These are phyloP conservation scores for Microascus cirrosus DNA, from an alignment of 2,329 filamentous ascomycete genomes.

Conservation along the genomic window DNA sequence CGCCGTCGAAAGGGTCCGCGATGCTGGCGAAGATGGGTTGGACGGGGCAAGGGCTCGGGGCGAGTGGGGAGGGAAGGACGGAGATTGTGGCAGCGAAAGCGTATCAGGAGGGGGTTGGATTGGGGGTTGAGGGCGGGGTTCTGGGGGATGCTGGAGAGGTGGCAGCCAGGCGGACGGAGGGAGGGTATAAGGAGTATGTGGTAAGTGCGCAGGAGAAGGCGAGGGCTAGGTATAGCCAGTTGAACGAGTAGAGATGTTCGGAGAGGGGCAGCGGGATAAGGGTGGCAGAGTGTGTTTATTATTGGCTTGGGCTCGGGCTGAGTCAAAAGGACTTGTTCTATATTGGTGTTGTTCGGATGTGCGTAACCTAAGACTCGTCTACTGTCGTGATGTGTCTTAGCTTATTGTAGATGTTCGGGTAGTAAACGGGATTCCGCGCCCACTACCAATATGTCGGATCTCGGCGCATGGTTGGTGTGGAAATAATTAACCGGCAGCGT, in stretches of 20 bases:
- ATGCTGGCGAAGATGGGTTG: slow-evolving; percentile 66
- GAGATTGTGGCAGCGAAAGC: slow-evolving; percentile 53
- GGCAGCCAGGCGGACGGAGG: slow-evolving; percentile 49
- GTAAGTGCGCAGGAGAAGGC: slow-evolving; percentile 55
- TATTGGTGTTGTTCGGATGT: too few species aligned
- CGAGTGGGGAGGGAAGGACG: slow-evolving; percentile 49
- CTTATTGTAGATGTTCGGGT: too few species aligned
- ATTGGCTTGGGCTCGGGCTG: neutral
- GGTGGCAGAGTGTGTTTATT: neutral
- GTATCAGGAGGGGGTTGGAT: slow-evolving; percentile 57
- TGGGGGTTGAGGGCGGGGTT: slow-evolving; percentile 60
- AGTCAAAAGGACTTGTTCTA: neutral
- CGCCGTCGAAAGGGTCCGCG: slow-evolving; percentile 51
- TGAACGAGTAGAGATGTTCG: slow-evolving; percentile 16
- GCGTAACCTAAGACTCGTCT: too few species aligned
- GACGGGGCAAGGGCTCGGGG: slow-evolving; percentile 56
- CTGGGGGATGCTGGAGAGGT: slow-evolving; percentile 56
- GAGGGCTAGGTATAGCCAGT: slow-evolving; percentile 51
- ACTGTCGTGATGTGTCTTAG: too few species aligned
- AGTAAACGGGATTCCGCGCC: too few species aligned
- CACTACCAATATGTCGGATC: neutral
- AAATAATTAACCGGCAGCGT: neutral
- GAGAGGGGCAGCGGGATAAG: neutral
- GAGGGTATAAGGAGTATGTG: slow-evolving; percentile 50
- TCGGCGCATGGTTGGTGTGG: neutral